phyloP scores from a whole-genome alignment of 1,284 basidiomycete genomes.

The Rhizoctonia solani region DNA sequence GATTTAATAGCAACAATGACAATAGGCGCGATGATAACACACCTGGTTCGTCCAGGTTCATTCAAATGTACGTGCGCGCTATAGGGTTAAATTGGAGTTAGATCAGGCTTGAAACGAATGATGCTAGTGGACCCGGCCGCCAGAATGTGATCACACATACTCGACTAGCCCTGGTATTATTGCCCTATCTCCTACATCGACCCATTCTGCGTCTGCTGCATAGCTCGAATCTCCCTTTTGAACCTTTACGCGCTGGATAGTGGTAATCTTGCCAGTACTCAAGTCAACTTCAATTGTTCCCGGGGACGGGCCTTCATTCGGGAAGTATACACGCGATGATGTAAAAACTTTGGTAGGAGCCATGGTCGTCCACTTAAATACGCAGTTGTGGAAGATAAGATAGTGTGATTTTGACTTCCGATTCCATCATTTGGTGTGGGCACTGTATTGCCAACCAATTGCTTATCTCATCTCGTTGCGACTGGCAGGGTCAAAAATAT shows the following conservation, averaged over 20 bases:
- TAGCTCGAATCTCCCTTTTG: constrained; percentile 11
- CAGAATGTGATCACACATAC: constrained; percentile 55
- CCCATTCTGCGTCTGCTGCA: constrained; percentile 50
- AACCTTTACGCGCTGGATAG: constrained; percentile 50
- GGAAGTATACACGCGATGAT: constrained; percentile 63
- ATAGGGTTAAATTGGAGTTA: constrained; percentile 7
- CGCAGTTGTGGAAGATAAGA: neutral
- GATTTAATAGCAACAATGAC: too few relatives aligned
- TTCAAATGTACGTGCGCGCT: constrained; percentile 93
- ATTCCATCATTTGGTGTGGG: neutral
- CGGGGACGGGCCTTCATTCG: constrained; percentile 57
- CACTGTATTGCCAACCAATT: neutral
- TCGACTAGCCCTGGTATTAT: constrained; percentile 86
- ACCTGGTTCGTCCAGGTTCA: constrained; percentile 89
- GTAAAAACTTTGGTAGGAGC: constrained; percentile 47
- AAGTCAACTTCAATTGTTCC: constrained; percentile 73
- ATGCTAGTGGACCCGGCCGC: too few relatives aligned
- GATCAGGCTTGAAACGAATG: too few relatives aligned
- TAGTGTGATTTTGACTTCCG: constrained; percentile 25
- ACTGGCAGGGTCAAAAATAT: too few relatives aligned
- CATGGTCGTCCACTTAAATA: neutral
- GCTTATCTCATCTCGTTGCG: too few relatives aligned
- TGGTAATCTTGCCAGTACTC: constrained; percentile 66
- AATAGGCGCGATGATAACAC: too few relatives aligned
- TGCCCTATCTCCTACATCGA: constrained; percentile 66